Base-by-base conservation (phyloP, 192 early-diverging fungal genomes). In the Lobosporangium transversale region DNA sequence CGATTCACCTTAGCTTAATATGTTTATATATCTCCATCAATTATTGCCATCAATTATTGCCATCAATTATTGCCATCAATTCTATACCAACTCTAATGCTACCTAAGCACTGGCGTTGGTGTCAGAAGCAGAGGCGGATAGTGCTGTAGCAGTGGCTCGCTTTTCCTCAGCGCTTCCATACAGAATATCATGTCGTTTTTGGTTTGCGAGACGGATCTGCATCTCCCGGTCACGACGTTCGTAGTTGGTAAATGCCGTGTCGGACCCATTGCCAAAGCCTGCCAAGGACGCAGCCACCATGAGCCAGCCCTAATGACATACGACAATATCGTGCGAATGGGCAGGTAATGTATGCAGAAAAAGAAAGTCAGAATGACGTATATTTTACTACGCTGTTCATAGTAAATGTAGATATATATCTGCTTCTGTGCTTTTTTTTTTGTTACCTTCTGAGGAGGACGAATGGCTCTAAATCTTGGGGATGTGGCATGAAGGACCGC, bases 211-310 rank as follows among this genome's bases (percentile, higher is more conserved):
- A 11, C 62, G 62, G 58, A 75, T 66, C 58, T 75, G 71, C 30
- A 56, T 37, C 33, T 75, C 71, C 21, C 71, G 54, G 21, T 75
- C 71, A 43, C 63, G 26, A 29, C 71, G 62, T 35, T 75, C 71
- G 61, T 42, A 75, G 58, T 75, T 75, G 40, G 71, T 75, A 37
- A 75, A 75, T 1, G 71, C 62, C 1, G 71, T 61, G 17, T 75
- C 71, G 9, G 71, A 66, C 49, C 63, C 71, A 44, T 75, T 75
- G 11, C 63, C 71, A n/a, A 75, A 75, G 2, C 71, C 71, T 35
- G 60, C 71, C 71, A 75, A 61, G 57, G 37, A 64, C 2, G 57
- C 63, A 11, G 63, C 71, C 2, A 75, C 71, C 62, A 75, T 66
- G 42, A 75, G 29, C 71, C 71, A 75, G 9, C 40, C 48, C 71